These are phyloP conservation scores for Erigeron canadensis DNA, from an alignment of 129 eudicot genomes.

Conservation along the genomic window DNA sequence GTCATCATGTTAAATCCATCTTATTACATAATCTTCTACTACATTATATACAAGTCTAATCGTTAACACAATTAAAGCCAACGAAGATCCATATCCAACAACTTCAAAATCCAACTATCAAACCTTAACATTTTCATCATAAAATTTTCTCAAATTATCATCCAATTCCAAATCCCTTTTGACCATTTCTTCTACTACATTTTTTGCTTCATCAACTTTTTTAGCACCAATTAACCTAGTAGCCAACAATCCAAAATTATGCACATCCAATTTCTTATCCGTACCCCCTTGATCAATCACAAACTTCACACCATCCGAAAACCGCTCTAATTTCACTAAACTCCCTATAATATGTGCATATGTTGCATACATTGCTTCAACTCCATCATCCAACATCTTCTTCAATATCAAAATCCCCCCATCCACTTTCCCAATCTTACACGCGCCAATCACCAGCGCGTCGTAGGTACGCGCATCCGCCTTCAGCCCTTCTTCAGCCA, in stretches of 20 bases:
- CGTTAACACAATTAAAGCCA: too few relatives aligned
- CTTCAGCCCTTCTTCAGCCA: slow-evolving; percentile 48
- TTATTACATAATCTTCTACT: too few relatives aligned
- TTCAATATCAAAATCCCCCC: slow-evolving; percentile 51
- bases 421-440: slow-evolving; percentile 59
- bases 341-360: slow-evolving; percentile 50
- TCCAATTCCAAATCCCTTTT: slow-evolving; percentile 41
- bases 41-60: too few relatives aligned
- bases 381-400: slow-evolving; percentile 52
- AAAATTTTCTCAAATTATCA: slow-evolving; percentile 25
- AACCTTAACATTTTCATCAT: slow-evolving; percentile 4
- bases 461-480: slow-evolving; percentile 64
- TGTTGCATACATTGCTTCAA: slow-evolving; percentile 43
- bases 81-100: too few relatives aligned
- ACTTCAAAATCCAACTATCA: background rate
- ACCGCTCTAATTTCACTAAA: slow-evolving; percentile 40
- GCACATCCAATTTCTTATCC: slow-evolving; percentile 44
- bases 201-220: slow-evolving; percentile 42
- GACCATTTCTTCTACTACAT: slow-evolving; percentile 54
- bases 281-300: slow-evolving; percentile 54
- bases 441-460: slow-evolving; percentile 73
- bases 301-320: slow-evolving; percentile 63
- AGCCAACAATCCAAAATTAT: slow-evolving; percentile 51
- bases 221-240: slow-evolving; percentile 37
- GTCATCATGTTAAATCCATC: too few relatives aligned